Base-by-base conservation (phyloP, 768 basidiomycete genomes). In the Serendipita sp. region DNA sequence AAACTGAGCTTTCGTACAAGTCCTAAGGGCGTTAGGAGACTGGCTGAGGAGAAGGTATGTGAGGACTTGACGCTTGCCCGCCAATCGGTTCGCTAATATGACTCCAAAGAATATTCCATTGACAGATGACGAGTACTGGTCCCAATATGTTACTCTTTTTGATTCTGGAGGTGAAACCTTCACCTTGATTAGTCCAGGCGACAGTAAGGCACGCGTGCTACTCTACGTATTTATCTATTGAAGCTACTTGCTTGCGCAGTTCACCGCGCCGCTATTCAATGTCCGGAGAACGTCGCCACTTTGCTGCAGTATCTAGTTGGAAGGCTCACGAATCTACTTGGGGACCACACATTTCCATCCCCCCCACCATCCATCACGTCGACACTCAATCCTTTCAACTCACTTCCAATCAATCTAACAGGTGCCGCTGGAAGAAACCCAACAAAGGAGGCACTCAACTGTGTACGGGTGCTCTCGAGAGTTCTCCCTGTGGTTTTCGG, bases 101-200 rank as follows among this genome's bases (percentile, higher is more conserved):
- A 22, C 3, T 7, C 5, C 14, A 14, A 64, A 92, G 89, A 82
- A 87, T 67, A 92, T 94, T 58, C 71, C 82, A 2, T 77, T 82
- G 63, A 79, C 74, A 2, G 93, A 96, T 69, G 75, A 45, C 64
- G 26, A 51, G 64, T 63, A 42, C 26, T 64, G 43, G 24, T 42
- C 17, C 16, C 68, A 93, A 89, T 96, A 87, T 69, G 84, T 87
- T 66, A 73, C 80, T 50, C 76, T 96, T 17, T 95, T 95, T 70
- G 90, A 94, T 75, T 87, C 89, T 5, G 81, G 89, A 0, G 88
- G 90, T 0, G 91, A 95, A 67, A 90, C 93, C 41, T 93, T 90
- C 73, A 88, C 92, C 16, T 80, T 95, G 60, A 85, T 94, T 67
- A 83, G 88, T 2, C 82, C 88, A 0, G 83, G 90, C 67, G 90